Evolutionary conservation across 2,329 filamentous ascomycete species (phyloP), one percentile per base, ranked within the genome.

Genomic region (Aspergillus spinulosporus): DNA sequence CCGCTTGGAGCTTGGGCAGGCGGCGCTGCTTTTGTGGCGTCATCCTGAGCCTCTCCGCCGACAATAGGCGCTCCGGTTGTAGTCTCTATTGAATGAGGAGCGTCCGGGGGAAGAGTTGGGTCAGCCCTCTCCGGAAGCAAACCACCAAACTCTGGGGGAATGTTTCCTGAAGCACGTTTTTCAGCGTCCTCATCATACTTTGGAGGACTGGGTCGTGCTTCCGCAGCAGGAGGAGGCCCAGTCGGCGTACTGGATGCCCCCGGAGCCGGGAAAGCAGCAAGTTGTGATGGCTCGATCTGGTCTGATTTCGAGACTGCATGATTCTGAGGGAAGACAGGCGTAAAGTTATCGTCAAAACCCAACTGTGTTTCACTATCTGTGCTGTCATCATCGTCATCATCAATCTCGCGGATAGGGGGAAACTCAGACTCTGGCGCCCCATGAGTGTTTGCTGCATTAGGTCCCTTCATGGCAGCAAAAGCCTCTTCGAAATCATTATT

Each of bases 271-370:
- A 76, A 72, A 59, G 74, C 59, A 61, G 67, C 62, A 60, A 71
- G 68, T 58, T 68, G 73, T 63, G 67, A 70, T 58, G 63, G 74
- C 62, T 67, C 77, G 58, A 68, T 75, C 51, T 60, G 69, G 58
- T 67, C 68, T 32, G 61, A 66, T 58, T 65, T 64, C 46, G 65
- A 59, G 37, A 64, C 65, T 26, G 65, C 64, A 44, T 68, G 62
- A n/a, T 59, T 58, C 46, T 64, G 66, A 4, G 79, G 74, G 43
- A 77, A 81, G 31, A 84, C 82, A 11, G 89, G 85, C 0, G 89
- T 87, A 70, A 97, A 97, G 72, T 97, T 88, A 69, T 99, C 94
- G 49, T 95, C 93, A 68, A 97, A 97, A 0, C 92, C 91, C 65
- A 76, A 57, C 31, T 67, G 68, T 5, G 66, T 77, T 42, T 90